Evolutionary conservation across 2,329 filamentous ascomycete species (phyloP).

Genomic region (Aspergillus persii): DNA sequence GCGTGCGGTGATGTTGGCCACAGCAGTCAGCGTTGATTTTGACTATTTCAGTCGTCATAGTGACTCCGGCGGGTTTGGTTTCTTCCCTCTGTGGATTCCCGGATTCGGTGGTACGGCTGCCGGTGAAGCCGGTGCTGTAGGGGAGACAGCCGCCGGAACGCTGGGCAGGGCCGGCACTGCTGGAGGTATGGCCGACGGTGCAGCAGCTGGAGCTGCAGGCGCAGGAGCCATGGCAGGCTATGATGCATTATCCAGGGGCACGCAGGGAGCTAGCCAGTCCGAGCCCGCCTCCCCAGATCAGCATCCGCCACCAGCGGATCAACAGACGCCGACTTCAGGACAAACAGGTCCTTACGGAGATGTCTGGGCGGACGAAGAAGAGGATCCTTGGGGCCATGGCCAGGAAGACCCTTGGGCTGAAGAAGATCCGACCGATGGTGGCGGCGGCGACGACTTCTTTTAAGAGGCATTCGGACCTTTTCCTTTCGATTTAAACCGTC

Average conservation of each 20-base stretch:
- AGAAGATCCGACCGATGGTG: conserved; percentile 19
- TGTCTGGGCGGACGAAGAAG: conserved; percentile 25
- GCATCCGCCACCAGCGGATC: conserved; percentile 14
- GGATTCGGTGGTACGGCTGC: conserved; percentile 40
- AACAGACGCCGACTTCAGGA: conserved; percentile 12
- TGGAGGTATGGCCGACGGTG: conserved; percentile 38
- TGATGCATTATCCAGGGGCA: conserved; percentile 59
- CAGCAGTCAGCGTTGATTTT: conserved; percentile 64
- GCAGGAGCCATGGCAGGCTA: conserved; percentile 62
- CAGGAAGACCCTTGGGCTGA: conserved; percentile 20
- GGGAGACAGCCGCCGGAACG: conserved; percentile 38
- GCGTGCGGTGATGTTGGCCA: conserved; percentile 64
- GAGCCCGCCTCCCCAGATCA: conserved; percentile 18
- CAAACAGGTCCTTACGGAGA: conserved; percentile 26
- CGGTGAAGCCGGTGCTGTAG: conserved; percentile 37
- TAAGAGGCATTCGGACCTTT: conserved; percentile 8
- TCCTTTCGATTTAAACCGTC: background rate
- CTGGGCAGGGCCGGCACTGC: conserved; percentile 40
- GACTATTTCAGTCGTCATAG: conserved; percentile 66
- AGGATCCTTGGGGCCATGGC: conserved; percentile 18
- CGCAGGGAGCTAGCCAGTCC: conserved; percentile 30
- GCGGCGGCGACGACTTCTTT: conserved; percentile 27
- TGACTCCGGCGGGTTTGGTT: conserved; percentile 44
- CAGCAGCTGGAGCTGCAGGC: conserved; percentile 49
- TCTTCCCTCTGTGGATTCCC: conserved; percentile 55